Percentiles rank a stretch among this genome's conserved stretches.
Conservation (phyloP, 2,329 filamentous ascomycete genomes). For the Colletotrichum sp. region DNA sequence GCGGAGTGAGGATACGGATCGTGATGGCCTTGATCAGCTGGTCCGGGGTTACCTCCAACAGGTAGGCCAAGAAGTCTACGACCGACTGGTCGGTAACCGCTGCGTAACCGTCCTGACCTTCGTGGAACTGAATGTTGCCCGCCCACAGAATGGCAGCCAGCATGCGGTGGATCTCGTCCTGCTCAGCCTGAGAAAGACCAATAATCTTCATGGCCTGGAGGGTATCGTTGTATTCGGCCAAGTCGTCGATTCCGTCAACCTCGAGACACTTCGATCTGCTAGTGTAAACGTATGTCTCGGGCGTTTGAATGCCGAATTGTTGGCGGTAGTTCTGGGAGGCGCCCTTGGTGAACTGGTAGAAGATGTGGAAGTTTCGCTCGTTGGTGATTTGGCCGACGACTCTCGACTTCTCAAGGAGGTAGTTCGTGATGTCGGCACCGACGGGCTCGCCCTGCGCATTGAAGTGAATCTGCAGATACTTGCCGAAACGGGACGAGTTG, state of each 20-base stretch:
- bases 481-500: slow-evolving; percentile 98
- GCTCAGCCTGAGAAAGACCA: slow-evolving; percentile 84
- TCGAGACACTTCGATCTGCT: slow-evolving; percentile 94
- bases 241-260: slow-evolving; percentile 91
- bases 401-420: slow-evolving; percentile 92
- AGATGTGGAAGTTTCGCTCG: slow-evolving; percentile 99
- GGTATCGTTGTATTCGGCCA: slow-evolving; percentile 88
- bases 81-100: slow-evolving; percentile 87
- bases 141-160: slow-evolving; percentile 91
- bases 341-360: slow-evolving; percentile 98
- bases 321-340: slow-evolving; percentile 87
- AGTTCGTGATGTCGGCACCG: slow-evolving; percentile 97
- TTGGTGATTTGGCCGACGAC: slow-evolving; percentile 95
- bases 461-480: slow-evolving; percentile 97
- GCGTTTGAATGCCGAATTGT: slow-evolving; percentile 88
- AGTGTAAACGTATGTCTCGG: slow-evolving; percentile 92
- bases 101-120: slow-evolving; percentile 90
- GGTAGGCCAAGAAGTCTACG: slow-evolving; percentile 91
- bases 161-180: slow-evolving; percentile 97
- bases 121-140: slow-evolving; percentile 89
- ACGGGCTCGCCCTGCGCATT: slow-evolving; percentile 90
- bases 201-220: slow-evolving; percentile 95
- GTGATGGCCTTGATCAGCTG: slow-evolving; percentile 88
- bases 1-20: slow-evolving; percentile 79
- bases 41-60: slow-evolving; percentile 84